A percentile compares a stretch with the other conserved stretches of the same genome.
These are phyloP conservation scores for Stentor roeselii DNA, from an alignment of 73 alveolate genomes.

Conservation along the genomic window DNA sequence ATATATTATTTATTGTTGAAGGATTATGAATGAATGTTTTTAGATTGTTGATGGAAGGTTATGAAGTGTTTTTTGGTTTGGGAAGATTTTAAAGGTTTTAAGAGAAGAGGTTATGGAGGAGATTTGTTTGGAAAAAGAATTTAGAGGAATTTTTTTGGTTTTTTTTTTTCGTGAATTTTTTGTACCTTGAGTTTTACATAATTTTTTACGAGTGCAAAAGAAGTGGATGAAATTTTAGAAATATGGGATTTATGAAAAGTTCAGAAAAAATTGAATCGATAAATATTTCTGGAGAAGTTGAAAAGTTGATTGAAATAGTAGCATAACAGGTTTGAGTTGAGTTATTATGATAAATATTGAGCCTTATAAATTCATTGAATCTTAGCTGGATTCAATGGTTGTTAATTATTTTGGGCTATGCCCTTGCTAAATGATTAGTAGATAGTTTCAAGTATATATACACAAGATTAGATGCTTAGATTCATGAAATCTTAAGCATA, in stretches of 20 bases:
- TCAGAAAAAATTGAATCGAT: neutral
- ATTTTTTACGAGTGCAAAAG: neutral
- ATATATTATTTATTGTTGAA: neutral
- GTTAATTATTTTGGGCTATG: too few relatives aligned
- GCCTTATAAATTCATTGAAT: neutral
- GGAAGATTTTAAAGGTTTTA: neutral
- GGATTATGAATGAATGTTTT: neutral
- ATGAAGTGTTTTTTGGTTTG: neutral
- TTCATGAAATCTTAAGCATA: too few relatives aligned
- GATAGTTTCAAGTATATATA: too few relatives aligned
- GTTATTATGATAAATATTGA: too few relatives aligned
- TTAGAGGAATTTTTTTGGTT: neutral
- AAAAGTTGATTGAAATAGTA: neutral
- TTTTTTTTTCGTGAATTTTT: too few relatives aligned
- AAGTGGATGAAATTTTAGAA: neutral
- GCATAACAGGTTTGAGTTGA: neutral
- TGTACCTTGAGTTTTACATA: neutral
- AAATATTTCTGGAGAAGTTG: neutral
- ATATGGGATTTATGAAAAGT: neutral
- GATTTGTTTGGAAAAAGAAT: neutral
- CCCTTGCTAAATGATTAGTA: too few relatives aligned
- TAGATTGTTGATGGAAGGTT: neutral
- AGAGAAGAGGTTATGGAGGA: neutral
- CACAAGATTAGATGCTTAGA: too few relatives aligned
- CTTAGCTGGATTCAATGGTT: too few relatives aligned